phyloP scores from a whole-genome alignment of 2,329 filamentous ascomycete genomes.

The Trichoderma asperellum region DNA sequence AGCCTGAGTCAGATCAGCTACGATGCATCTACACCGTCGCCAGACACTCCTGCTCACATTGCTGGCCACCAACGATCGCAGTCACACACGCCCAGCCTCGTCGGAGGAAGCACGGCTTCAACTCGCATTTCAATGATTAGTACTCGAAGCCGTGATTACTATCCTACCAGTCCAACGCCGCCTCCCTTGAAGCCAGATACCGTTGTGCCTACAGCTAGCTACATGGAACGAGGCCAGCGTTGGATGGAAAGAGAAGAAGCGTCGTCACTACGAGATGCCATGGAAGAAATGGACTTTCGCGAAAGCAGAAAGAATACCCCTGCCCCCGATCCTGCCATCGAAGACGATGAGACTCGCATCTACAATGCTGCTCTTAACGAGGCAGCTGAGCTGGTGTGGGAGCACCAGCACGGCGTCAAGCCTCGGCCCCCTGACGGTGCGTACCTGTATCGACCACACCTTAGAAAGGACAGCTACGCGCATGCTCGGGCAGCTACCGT shows the following conservation, averaged over 20 bases:
- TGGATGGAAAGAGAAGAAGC: constrained; percentile 85
- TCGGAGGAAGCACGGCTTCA: constrained; percentile 52
- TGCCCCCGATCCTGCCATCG: constrained; percentile 12
- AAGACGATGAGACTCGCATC: constrained; percentile 63
- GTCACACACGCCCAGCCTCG: constrained; percentile 46
- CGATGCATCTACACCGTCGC: constrained; percentile 40
- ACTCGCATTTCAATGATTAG: constrained; percentile 52
- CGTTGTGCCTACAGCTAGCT: constrained; percentile 67
- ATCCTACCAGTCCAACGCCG: constrained; percentile 47
- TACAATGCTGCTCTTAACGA: constrained; percentile 75
- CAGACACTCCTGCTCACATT: constrained; percentile 31
- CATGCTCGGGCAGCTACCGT: constrained; percentile 66
- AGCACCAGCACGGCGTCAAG: constrained; percentile 65
- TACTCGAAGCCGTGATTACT: constrained; percentile 56
- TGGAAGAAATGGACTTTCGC: constrained; percentile 71
- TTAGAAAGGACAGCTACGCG: constrained; percentile 72
- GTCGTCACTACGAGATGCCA: constrained; percentile 68
- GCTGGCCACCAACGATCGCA: constrained; percentile 36
- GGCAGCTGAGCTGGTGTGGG: constrained; percentile 77
- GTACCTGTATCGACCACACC: constrained; percentile 69
- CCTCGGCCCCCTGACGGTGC: constrained; percentile 63
- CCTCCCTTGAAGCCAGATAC: constrained; percentile 61
- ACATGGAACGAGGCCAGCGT: constrained; percentile 73
- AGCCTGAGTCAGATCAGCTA: constrained; percentile 41
- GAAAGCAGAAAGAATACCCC: constrained; percentile 39